Evolutionary conservation across 768 basidiomycete species (phyloP), one percentile per base, ranked within the genome.

Genomic region (Dacryopinax spathularia): DNA sequence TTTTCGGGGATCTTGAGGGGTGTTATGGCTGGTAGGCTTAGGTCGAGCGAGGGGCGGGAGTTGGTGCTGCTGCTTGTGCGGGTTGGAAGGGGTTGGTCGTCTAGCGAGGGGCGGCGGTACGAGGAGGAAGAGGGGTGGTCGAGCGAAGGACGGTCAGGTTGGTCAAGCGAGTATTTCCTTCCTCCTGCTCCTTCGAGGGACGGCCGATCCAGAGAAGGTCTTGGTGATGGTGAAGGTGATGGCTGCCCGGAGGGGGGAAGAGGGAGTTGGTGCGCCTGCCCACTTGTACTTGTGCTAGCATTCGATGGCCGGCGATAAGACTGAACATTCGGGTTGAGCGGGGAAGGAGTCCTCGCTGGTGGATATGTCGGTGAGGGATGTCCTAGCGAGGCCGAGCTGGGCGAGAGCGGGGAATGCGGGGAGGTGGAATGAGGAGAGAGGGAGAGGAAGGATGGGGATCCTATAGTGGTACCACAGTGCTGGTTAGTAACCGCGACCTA

Each of bases 391-490:
- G 76, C 76, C 39, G 79, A 79, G 9, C 74, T 76, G n/a, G 78
- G 75, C 12, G 80, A 80, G 3, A 81, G 73, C 29, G 80, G 80
- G 18, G 70, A n/a, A 68, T 70, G 22, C 63, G 66, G 37, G 65
- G 48, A 65, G 2, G 31, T n/a, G 77, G 78, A 1, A 20, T 13
- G 48, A 12, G 43, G n/a, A 9, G 48, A 56, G 25, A 56, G 48
- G 25, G 48, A 56, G 48, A 56, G 48, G 48, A 56, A 56, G 48
- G 48, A 56, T 6, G 48, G 22, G 22, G 48, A 56, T 10, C 48
- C 48, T 56, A 20, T 15, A 3, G n/a, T 37, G 36, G n/a, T 37
- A n/a, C n/a, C n/a, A 37, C 12, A 10, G n/a, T 37, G 36, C 10
- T 37, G 36, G 36, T 37, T 37, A 37, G 36, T n/a, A 37, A 10